Percentiles rank a stretch among this genome's conserved stretches.
Conservation (phyloP, 2,329 filamentous ascomycete genomes). For the Fusarium setosum region DNA sequence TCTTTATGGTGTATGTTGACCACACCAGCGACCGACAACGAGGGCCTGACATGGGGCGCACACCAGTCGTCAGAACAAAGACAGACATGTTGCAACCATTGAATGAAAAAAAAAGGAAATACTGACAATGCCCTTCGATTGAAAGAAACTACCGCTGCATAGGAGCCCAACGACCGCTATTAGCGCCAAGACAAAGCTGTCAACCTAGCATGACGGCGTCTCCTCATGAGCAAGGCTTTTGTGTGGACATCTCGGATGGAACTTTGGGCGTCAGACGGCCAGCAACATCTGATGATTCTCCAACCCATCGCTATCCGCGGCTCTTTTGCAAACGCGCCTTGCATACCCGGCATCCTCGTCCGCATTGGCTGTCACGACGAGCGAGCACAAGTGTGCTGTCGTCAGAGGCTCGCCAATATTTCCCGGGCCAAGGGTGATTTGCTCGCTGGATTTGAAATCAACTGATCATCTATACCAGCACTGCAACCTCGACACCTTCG, state of each 20-base stretch:
- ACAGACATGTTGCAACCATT: background rate
- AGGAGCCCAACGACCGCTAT: background rate
- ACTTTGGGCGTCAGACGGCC: background rate
- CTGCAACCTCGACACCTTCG: conserved; percentile 1
- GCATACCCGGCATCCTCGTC: background rate
- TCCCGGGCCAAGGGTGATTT: conserved; percentile 1
- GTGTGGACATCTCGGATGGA: background rate
- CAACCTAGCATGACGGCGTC: background rate
- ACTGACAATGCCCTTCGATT: background rate
- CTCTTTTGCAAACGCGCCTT: background rate
- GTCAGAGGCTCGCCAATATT: background rate
- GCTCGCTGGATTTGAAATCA: background rate
- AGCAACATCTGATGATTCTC: background rate
- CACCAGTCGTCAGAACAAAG: background rate
- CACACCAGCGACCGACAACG: background rate
- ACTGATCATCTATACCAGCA: conserved; percentile 19
- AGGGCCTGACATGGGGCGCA: background rate
- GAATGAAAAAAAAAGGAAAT: background rate
- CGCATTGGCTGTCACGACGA: background rate
- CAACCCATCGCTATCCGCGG: conserved; percentile 4
- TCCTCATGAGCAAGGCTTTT: background rate
- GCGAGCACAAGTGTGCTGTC: conserved; percentile 8
- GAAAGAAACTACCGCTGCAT: background rate
- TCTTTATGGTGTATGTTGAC: background rate
- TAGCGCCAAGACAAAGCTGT: background rate